These are phyloP conservation scores for Stereocaulon alpinum DNA, from an alignment of 495 filamentous ascomycete species.

Conservation along the genomic window DNA sequence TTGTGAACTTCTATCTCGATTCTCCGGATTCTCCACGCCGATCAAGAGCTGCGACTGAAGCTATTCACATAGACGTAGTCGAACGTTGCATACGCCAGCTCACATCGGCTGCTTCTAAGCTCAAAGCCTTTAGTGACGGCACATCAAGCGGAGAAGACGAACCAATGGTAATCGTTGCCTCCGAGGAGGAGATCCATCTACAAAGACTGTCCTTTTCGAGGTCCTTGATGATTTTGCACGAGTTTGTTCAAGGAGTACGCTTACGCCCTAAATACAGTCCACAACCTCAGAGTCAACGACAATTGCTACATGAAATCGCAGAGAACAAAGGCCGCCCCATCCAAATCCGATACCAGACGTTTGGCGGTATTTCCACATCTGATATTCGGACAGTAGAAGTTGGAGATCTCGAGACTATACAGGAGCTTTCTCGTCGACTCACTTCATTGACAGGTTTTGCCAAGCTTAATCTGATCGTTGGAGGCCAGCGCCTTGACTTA, in stretches of 20 bases:
- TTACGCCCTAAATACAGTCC: slow-evolving; percentile 44
- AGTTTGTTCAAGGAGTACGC: slow-evolving; percentile 45
- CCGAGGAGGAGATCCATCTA: slow-evolving; percentile 33
- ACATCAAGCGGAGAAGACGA: slow-evolving; percentile 37
- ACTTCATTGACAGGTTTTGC: slow-evolving; percentile 58
- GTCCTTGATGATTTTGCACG: slow-evolving; percentile 49
- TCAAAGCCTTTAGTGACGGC: slow-evolving; percentile 40
- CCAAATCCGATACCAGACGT: slow-evolving; percentile 62
- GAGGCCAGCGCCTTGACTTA: slow-evolving; percentile 42
- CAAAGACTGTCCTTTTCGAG: slow-evolving; percentile 56
- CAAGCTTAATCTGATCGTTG: slow-evolving; percentile 46
- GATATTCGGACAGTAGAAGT: slow-evolving; percentile 49
- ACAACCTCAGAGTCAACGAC: slow-evolving; percentile 31
- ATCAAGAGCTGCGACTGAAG: slow-evolving; percentile 41
- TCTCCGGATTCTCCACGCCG: slow-evolving; percentile 33
- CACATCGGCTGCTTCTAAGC: slow-evolving; percentile 50
- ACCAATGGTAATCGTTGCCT: slow-evolving; percentile 38
- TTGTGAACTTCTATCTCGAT: slow-evolving; percentile 70
- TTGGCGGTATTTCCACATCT: slow-evolving; percentile 47
- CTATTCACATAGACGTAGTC: slow-evolving; percentile 69
- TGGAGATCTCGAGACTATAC: slow-evolving; percentile 58
- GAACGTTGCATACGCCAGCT: slow-evolving; percentile 69
- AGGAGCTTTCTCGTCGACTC: slow-evolving; percentile 54
- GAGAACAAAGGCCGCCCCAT: slow-evolving; percentile 47
- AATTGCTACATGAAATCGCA: slow-evolving; percentile 31